Evolutionary conservation across 176 grass and related monocot species (phyloP), one percentile per base, ranked within the genome.

Genomic region (Urochloa ruziziensis): DNA sequence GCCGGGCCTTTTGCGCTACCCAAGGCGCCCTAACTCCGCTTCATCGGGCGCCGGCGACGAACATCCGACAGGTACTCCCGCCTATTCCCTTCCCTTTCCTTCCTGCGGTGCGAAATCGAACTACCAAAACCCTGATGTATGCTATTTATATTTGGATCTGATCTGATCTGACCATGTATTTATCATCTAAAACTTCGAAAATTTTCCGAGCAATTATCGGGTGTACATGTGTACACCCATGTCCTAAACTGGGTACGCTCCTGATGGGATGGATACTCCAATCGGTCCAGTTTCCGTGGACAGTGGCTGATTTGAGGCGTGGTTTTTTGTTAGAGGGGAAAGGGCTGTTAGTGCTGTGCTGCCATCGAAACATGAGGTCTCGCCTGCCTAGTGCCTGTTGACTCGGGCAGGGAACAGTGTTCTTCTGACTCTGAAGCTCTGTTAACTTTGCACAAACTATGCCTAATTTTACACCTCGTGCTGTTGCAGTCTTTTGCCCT

Each of bases 401-500:
- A 57, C 36, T 74, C 5, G 11, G 33, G 51, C 33, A n/a, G 23
- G 37, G 61, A 12, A 49, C 18, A 3, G 28, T 48, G n/a, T 52
- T 68, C 49, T 36, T 61, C 69, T 39, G 12, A 47, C 14, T 73
- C 16, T 17, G 68, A 27, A 62, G 71, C 24, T 76, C 39, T 44
- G 10, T 62, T 42, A 37, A 67, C 8, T 62, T 40, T 51, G 47
- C 23, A 73, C 13, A 15, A 37, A 27, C 12, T 69, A 1, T 48
- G 25, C 4, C 61, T 80, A 23, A 61, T 75, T 6, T 11, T 75
- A 35, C 34, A 49, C 25, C 32, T 65, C 76, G 44, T 63, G 48
- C 17, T 4, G 60, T 83, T 82, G 78, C 77, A 83, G 80, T 18
- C 9, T 63, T 70, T 33, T 21, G 47, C 28, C 33, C 35, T 71